Base-by-base conservation (phyloP, 2,329 filamentous ascomycete genomes). In the Aspergillus puulaauensis region DNA sequence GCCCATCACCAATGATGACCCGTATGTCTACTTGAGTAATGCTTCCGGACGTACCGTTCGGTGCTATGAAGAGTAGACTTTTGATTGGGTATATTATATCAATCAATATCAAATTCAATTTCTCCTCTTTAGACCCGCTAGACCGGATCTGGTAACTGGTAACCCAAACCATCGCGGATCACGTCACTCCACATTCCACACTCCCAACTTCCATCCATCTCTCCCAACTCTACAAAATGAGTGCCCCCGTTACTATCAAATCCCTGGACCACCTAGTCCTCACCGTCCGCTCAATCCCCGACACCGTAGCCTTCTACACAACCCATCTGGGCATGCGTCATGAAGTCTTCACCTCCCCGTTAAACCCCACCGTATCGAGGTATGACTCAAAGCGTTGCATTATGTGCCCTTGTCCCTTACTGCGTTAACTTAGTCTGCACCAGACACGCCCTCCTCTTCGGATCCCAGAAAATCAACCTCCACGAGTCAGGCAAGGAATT, bases 401-500 rank as follows among this genome's bases (percentile, higher is more conserved):
- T 24, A 3, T 6, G 23, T 7, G 23, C 23, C 6, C 7, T 24
- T 24, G 4, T 24, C 6, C 23, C 4, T 24, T 4, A 24, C 6
- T 24, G 4, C 6, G 6, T 24, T 24, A 24, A 24, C 23, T 24
- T 2, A 4, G 2, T 11, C 3, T 14, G 9, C 8, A 35, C 4
- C 11, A 79, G 84, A 12, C 78, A 83, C 57, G 83, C 83, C 0
- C 75, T 87, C 15, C 71, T 77, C 4, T 87, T 87, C 62, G 85
- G 84, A 35, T 66, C 62, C 1, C 83, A 85, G 60, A 87, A 87
- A 70, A 83, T 87, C 57, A 87, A 87, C 59, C 77, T 88, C 2
- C 85, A 87, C 64, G 76, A 83, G 61, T 72, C 74, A 11, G 84
- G 83, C 6, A 78, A 77, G 14, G 84, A 87, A 58, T 86, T 86